These are phyloP conservation scores for Pythium periplocum DNA, from an alignment of 352 stramenopile genomes.

Conservation along the genomic window DNA sequence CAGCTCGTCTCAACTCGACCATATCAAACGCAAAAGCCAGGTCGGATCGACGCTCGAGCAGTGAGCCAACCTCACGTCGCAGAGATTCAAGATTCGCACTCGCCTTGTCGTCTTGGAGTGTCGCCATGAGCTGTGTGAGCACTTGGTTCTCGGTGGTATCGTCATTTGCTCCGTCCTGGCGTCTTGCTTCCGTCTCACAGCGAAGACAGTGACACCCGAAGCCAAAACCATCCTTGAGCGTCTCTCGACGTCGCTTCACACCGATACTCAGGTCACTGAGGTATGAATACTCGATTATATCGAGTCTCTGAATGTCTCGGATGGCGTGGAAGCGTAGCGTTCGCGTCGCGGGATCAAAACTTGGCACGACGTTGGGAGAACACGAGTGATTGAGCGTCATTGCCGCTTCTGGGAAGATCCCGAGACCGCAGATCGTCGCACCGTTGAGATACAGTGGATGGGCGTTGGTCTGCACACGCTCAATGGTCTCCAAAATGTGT, in stretches of 20 bases:
- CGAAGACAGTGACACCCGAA: constrained; percentile 45
- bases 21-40: constrained; percentile 35
- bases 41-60: constrained; percentile 26
- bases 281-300: constrained; percentile 50
- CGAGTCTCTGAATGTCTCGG: constrained; percentile 16
- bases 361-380: constrained; percentile 45
- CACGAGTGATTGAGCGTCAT: constrained; percentile 75
- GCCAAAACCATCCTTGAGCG: constrained; percentile 37
- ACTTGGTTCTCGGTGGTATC: no score
- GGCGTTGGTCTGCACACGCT: constrained; percentile 47
- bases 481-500: constrained; percentile 31
- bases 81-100: constrained; percentile 17
- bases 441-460: constrained; percentile 48
- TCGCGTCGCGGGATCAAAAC: constrained; percentile 38
- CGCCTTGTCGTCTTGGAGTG: constrained; percentile 1
- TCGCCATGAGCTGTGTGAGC: no score
- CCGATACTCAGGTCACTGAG: constrained; percentile 41
- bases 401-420: constrained; percentile 60
- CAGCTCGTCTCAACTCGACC: constrained; percentile 33
- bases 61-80: no score
- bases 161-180: no score
- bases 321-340: constrained; percentile 48
- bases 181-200: constrained; percentile 13
- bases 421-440: constrained; percentile 30
- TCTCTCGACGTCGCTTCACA: constrained; percentile 23